These are phyloP conservation scores for Pythium aphanidermatum DNA, from an alignment of 352 stramenopile genomes.

Conservation along the genomic window DNA sequence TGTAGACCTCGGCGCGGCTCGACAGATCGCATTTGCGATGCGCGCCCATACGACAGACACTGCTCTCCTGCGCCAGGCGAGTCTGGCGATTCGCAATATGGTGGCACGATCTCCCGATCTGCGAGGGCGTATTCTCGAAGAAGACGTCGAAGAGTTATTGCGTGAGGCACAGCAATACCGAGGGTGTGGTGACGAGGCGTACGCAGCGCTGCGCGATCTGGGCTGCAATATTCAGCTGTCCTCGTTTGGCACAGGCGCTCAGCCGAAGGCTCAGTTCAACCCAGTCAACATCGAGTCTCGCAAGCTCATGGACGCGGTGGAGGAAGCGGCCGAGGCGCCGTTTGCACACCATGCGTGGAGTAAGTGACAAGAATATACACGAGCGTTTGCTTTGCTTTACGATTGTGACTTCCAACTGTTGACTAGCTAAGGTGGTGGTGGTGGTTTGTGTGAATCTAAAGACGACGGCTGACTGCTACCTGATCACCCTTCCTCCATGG, in stretches of 20 bases:
- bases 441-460: too few species aligned
- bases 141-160: conserved; percentile 60
- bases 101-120: conserved; percentile 56
- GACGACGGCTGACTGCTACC: too few species aligned
- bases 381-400: too few species aligned
- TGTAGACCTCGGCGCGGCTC: conserved; percentile 41
- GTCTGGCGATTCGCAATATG: conserved; percentile 77
- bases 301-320: conserved; percentile 40
- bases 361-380: neutral
- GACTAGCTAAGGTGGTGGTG: too few species aligned
- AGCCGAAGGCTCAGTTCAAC: conserved; percentile 50
- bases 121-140: conserved; percentile 49
- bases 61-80: conserved; percentile 58
- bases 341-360: conserved; percentile 25
- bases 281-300: conserved; percentile 55
- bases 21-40: conserved; percentile 52
- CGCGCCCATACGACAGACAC: conserved; percentile 35
- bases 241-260: conserved; percentile 34
- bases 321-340: conserved; percentile 46
- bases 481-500: too few species aligned
- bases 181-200: conserved; percentile 70
- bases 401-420: too few species aligned
- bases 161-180: conserved; percentile 54
- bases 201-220: conserved; percentile 66
- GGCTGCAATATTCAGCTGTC: conserved; percentile 66